Conservation (phyloP, 306 rosid species). For the Lithocarpus polystachyus region DNA sequence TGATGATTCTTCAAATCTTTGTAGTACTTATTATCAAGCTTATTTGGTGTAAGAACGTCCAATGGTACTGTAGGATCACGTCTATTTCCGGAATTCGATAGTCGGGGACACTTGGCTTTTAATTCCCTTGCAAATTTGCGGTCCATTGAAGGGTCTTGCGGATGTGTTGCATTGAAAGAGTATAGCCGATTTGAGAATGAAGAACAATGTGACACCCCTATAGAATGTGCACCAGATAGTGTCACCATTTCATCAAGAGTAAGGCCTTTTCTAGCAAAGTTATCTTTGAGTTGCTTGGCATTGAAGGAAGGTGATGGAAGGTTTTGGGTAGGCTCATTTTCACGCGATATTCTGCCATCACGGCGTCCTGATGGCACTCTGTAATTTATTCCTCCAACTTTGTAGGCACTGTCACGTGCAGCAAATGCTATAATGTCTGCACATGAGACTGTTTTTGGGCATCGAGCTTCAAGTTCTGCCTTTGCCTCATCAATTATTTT, state of each 20-base stretch:
- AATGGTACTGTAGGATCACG: conserved; percentile 4
- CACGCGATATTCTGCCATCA: background rate
- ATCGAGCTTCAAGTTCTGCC: conserved; percentile 26
- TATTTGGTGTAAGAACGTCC: conserved; percentile 21
- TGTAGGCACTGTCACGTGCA: conserved; percentile 31
- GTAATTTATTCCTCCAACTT: background rate
- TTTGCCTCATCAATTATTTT: conserved; percentile 38
- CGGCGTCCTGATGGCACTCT: background rate
- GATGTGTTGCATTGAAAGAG: conserved; percentile 32
- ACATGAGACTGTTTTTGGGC: conserved; percentile 38
- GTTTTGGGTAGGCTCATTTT: background rate
- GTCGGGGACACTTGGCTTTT: conserved; percentile 28
- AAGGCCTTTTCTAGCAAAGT: conserved; percentile 17
- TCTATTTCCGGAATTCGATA: background rate
- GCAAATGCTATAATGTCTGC: conserved; percentile 46
- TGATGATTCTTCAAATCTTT: conserved; percentile 16
- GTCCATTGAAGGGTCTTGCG: conserved; percentile 34
- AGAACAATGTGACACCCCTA: conserved; percentile 36
- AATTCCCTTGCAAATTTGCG: conserved; percentile 17
- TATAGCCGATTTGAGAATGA: conserved; percentile 24
- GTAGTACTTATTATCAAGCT: conserved; percentile 27
- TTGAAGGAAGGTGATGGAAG: conserved; percentile 2
- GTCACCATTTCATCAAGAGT: conserved; percentile 37
- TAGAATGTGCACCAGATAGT: conserved; percentile 32
- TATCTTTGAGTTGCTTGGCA: conserved; percentile 10